A percentile compares a stretch with the other conserved stretches of the same genome.
phyloP scores from a whole-genome alignment of 176 grass and related monocot species.

The Tillandsia leiboldiana region DNA sequence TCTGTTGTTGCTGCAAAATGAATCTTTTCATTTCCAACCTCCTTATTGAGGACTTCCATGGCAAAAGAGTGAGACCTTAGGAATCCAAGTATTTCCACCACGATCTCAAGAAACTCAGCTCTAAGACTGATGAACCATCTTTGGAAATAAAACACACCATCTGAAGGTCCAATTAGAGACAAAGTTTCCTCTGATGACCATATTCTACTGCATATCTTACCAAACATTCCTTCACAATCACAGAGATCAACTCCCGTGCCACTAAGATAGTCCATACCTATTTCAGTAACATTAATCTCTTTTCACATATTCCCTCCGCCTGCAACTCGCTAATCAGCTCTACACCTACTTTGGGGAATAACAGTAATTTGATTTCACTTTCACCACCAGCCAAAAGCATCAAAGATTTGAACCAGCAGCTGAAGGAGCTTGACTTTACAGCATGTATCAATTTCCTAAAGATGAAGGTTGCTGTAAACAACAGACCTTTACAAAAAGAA shows the following conservation, averaged over 20 bases:
- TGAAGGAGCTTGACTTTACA: slow-evolving; percentile 32
- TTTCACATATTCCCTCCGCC: slow-evolving; percentile 34
- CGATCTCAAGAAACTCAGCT: slow-evolving; percentile 42
- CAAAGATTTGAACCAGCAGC: slow-evolving; percentile 77
- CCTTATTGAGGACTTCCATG: background rate
- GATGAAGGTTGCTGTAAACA: slow-evolving; percentile 64
- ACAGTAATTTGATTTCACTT: slow-evolving; percentile 68
- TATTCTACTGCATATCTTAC: no score
- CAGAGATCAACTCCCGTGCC: slow-evolving; percentile 27
- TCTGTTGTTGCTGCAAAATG: slow-evolving; percentile 19
- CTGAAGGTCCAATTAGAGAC: slow-evolving; percentile 23
- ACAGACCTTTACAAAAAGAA: slow-evolving; percentile 60
- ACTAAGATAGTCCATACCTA: slow-evolving; percentile 18
- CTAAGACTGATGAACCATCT: slow-evolving; percentile 89
- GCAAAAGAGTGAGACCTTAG: slow-evolving; percentile 23
- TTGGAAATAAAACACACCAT: slow-evolving; percentile 48
- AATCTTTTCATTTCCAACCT: slow-evolving; percentile 16
- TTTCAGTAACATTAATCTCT: slow-evolving; percentile 30
- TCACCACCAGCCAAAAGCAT: slow-evolving; percentile 52
- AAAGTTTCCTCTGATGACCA: slow-evolving; percentile 46
- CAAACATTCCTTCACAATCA: slow-evolving; percentile 25
- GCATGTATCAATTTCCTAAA: slow-evolving; percentile 70
- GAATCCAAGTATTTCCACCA: slow-evolving; percentile 44
- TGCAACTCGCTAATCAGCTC: slow-evolving; percentile 55
- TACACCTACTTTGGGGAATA: slow-evolving; percentile 54